phyloP scores from a whole-genome alignment of 1,284 basidiomycete species.

The Pyrrhoderma noxium region DNA sequence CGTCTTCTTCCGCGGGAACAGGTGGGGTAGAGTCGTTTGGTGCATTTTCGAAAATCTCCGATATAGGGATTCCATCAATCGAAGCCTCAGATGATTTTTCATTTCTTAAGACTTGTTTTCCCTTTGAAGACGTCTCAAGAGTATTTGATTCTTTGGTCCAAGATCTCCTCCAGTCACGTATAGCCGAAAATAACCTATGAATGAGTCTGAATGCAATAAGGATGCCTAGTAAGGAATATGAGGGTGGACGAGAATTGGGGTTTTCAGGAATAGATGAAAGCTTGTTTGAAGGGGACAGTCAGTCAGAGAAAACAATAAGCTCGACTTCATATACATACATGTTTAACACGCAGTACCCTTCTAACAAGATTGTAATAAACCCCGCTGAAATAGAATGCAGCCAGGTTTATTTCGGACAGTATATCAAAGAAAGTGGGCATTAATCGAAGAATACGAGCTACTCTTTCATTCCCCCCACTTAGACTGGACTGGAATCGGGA shows the following conservation, averaged over 20 bases:
- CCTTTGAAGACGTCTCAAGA: conserved; percentile 6
- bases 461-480: conserved; percentile 27
- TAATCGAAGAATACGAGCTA: conserved; percentile 35
- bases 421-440: conserved; percentile 46
- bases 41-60: conserved; percentile 45
- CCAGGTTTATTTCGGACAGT: conserved; percentile 68
- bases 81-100: conserved; percentile 43
- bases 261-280: conserved; percentile 65
- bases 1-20: conserved; percentile 59
- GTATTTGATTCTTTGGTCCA: conserved; percentile 24
- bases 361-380: conserved; percentile 72
- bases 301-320: not conserved
- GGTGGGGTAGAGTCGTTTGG: conserved; percentile 45
- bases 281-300: conserved; percentile 31
- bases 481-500: conserved; percentile 40
- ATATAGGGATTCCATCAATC: conserved; percentile 59
- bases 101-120: conserved; percentile 20
- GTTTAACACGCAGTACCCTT: conserved; percentile 63
- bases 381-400: conserved; percentile 75
- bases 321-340: conserved; percentile 44
- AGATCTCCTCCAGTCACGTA: conserved; percentile 4
- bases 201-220: conserved; percentile 66
- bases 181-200: conserved; percentile 45
- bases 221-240: conserved; percentile 80
- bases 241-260: conserved; percentile 66